Base-by-base conservation (phyloP, 1,284 basidiomycete genomes). In the Marasmius oreades region DNA sequence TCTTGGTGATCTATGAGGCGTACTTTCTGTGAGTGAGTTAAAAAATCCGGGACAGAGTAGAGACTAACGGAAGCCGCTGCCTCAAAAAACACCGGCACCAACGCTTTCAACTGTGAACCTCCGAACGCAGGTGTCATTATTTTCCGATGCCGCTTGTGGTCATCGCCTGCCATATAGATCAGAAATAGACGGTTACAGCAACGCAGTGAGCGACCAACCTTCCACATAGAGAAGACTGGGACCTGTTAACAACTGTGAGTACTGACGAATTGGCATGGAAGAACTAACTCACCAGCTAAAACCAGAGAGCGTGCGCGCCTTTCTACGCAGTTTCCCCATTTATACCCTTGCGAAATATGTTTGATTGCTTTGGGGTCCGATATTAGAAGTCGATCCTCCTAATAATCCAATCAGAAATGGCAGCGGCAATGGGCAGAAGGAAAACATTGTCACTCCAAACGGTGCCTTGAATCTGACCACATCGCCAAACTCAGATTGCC, bases 41-140 rank as follows among this genome's bases (percentile, higher is more conserved):
- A 37, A 10, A 16, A 16, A 8, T 14, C 1, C 2, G 36, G n/a
- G 45, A 28, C 24, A 31, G 10, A 31, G 11, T 5, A 11, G 14
- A 36, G 8, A 37, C 44, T 18, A 37, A 52, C 54, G 34, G 55
- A 26, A 8, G 39, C 24, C 5, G 56, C 54, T 1, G 11, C 43
- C 22, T 51, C 39, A 1, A 55, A 48, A 37, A 64, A 63, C 22
- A 58, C 11, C 7, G 58, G 50, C 4, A 63, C 39, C 37, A 59
- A 55, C 11, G 60, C 46, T 44, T 56, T 57, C 12, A 61, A 24
- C 44, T 61, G 58, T 10, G 63, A 48, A 6, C 52, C 52, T 2
- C 56, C 57, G 52, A 63, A 65, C 5, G 58, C 59, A 11, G 63
- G 62, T 23, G 42, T 57, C 62, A 63, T 61, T 26, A 63, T 57